Base-by-base conservation (phyloP, 1,284 basidiomycete species). In the Xanthoconium separans region DNA sequence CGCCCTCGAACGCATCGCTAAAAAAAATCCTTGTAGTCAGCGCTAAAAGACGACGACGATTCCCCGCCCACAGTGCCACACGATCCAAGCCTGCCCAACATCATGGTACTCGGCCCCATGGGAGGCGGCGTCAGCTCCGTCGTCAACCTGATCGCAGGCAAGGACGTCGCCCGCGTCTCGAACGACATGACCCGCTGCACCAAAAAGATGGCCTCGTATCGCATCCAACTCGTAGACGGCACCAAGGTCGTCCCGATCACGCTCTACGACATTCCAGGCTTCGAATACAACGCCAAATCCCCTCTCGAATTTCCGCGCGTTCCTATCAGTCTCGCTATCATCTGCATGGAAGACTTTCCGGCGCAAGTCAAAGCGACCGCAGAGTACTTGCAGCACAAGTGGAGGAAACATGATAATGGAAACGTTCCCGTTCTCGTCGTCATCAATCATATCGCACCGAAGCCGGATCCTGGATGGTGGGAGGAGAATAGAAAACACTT, bases 41-140 rank as follows among this genome's bases (percentile, higher is more conserved):
- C 16, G 16, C n/a, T 47, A 6, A 24, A 54, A 20, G 47, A 63
- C 20, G 46, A 55, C 36, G 30, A n/a, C 29, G 53, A 42, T 24
- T 4, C n/a, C 43, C 37, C 31, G 11, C 50, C 51, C 37, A 48
- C 43, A 9, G 33, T 30, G n/a, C 42, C 45, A 44, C 50, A 33
- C 12, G 53, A 47, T 6, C 43, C 59, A 27, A 55, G 6, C 9
- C 39, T 50, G 20, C 65, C 61, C 12, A 66, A 64, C 22, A 20
- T 64, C 5, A 44, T 67, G 40, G 65, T 64, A 2, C 41, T 67
- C 15, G 63, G 65, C n/a, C 65, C 61, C 13, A 53, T 42, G 31
- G 63, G 65, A 12, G 61, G 65, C 12, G 65, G 65, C 4, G 61
- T 51, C 51, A 65, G 65, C 41, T 61, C 65, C 29, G 48, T 64